A percentile compares a stretch with the other conserved stretches of the same genome.
These are phyloP conservation scores for Populus simonii DNA, from an alignment of 345 rosid species.

Conservation along the genomic window DNA sequence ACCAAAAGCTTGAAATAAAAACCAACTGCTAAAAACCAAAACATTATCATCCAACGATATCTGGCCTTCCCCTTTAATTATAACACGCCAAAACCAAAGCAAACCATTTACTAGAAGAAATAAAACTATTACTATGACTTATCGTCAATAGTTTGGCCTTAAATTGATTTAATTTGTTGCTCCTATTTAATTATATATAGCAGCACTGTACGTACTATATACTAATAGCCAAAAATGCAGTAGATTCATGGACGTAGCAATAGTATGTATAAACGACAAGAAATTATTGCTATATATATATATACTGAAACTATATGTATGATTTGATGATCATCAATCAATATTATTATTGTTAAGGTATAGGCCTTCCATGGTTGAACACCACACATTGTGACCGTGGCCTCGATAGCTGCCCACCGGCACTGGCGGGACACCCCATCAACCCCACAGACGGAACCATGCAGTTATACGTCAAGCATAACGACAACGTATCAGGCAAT, in stretches of 20 bases:
- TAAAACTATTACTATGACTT: no score
- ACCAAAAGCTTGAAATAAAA: no score
- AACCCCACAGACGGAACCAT: constrained; percentile 59
- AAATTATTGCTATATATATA: not conserved
- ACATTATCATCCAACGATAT: no score
- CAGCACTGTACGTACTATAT: no score
- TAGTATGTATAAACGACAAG: not conserved
- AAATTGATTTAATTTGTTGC: not conserved
- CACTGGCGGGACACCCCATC: constrained; percentile 53
- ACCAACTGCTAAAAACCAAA: no score
- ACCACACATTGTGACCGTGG: constrained; percentile 58
- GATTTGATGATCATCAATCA: not conserved
- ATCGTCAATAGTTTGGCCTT: not conserved
- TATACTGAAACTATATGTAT: not conserved
- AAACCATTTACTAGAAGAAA: no score
- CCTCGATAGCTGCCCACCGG: constrained; percentile 50
- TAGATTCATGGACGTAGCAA: no score
- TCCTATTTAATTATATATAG: not conserved
- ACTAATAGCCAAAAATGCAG: no score
- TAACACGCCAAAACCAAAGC: not conserved
- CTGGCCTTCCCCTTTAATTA: no score
- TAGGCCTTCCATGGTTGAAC: constrained; percentile 36
- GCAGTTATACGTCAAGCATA: constrained; percentile 84
- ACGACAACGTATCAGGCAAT: constrained; percentile 53
- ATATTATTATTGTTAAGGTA: constrained; percentile 12